These are phyloP conservation scores for Xerocomellus amylosporus DNA, from an alignment of 768 basidiomycete genomes.

Conservation along the genomic window DNA sequence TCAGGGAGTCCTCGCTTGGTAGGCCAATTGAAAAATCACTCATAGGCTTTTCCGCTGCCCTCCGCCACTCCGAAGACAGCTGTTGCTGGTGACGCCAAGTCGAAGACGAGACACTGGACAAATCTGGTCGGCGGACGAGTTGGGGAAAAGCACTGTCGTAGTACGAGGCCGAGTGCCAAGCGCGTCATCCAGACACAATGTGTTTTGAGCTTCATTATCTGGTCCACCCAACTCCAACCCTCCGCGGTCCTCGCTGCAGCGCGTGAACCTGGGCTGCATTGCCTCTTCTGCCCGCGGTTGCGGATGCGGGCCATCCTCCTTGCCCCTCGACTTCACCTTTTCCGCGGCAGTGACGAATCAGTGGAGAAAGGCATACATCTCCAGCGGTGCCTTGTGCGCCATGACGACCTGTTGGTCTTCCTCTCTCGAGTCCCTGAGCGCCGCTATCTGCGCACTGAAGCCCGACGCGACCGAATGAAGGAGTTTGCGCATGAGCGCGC, in stretches of 20 bases:
- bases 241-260: slow-evolving; percentile 45
- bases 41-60: slow-evolving; percentile 32
- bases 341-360: slow-evolving; percentile 88
- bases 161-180: slow-evolving; percentile 37
- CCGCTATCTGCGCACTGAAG: slow-evolving; percentile 63
- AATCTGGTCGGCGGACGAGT: slow-evolving; percentile 18
- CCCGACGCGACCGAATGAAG: slow-evolving; percentile 84
- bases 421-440: slow-evolving; percentile 63
- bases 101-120: slow-evolving; percentile 11
- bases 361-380: slow-evolving; percentile 87
- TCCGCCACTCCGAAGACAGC: slow-evolving; percentile 44
- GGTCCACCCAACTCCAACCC: slow-evolving; percentile 73
- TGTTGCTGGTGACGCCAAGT: slow-evolving; percentile 30
- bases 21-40: slow-evolving; percentile 25
- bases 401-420: slow-evolving; percentile 62
- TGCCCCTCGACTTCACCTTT: slow-evolving; percentile 58
- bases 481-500: slow-evolving; percentile 73
- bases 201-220: slow-evolving; percentile 65
- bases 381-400: slow-evolving; percentile 71
- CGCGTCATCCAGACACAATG: slow-evolving; percentile 83
- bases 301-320: slow-evolving; percentile 44
- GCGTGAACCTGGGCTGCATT: slow-evolving; percentile 41
- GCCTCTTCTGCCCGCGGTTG: slow-evolving; percentile 59
- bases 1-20: slow-evolving; percentile 29
- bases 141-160: slow-evolving; percentile 33